Evolutionary conservation across 805 yeast species (phyloP).

Genomic region (Wickerhamomyces queroliae): DNA sequence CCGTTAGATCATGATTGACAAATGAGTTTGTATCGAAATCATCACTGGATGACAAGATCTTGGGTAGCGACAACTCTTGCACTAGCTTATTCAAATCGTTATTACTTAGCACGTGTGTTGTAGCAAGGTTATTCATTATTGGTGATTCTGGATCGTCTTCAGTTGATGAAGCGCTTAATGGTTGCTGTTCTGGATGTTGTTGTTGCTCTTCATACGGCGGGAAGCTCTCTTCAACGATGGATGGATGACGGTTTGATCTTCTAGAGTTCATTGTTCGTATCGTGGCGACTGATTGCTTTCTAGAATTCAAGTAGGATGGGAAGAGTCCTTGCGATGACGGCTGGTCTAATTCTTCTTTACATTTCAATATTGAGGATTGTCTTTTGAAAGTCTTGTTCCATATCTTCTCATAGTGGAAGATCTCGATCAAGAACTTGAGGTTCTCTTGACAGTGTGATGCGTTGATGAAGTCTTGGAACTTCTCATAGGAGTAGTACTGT

Average conservation of each 20-base stretch:
- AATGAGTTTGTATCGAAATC: conserved; percentile 19
- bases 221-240: conserved; percentile 11
- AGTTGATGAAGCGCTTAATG: neutral
- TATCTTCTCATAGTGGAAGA: conserved; percentile 38
- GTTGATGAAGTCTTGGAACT: conserved; percentile 29
- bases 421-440: conserved; percentile 37
- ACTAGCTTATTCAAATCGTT: neutral
- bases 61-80: conserved; percentile 6
- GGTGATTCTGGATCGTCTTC: neutral
- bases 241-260: conserved; percentile 13
- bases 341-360: conserved; percentile 17
- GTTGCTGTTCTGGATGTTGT: neutral
- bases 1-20: conserved; percentile 4
- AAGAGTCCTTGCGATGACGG: neutral
- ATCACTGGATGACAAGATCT: conserved; percentile 9
- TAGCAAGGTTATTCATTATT: neutral
- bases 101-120: neutral
- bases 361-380: conserved; percentile 24
- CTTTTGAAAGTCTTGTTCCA: conserved; percentile 30
- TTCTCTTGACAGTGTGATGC: conserved; percentile 41
- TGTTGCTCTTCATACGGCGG: conserved; percentile 3
- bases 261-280: conserved; percentile 12
- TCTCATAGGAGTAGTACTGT: conserved; percentile 9
- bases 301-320: neutral
- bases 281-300: conserved; percentile 18